These are phyloP conservation scores for Fraxinus cuspidata DNA, from an alignment of 257 asterid species.

Conservation along the genomic window DNA sequence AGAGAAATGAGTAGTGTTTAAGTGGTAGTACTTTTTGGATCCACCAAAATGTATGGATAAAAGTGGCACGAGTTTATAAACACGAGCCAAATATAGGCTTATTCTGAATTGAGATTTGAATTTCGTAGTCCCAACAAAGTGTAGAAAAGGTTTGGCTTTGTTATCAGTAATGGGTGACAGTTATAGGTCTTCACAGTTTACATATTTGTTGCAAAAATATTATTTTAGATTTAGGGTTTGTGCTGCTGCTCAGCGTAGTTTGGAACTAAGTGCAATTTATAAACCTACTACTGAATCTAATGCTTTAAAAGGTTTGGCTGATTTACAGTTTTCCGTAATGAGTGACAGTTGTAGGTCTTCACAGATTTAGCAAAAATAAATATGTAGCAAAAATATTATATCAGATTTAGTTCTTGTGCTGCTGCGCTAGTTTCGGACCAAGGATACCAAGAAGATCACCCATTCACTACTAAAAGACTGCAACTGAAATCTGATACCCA, in stretches of 20 bases:
- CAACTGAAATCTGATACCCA: neutral
- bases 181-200: conserved; percentile 8
- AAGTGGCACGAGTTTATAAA: no score
- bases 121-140: conserved; percentile 11
- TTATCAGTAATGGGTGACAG: conserved; percentile 10
- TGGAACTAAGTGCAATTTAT: neutral
- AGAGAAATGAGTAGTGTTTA: no score
- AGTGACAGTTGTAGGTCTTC: conserved; percentile 2
- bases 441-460: neutral
- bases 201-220: neutral
- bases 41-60: no score
- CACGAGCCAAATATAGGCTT: no score
- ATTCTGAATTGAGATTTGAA: conserved; percentile 19
- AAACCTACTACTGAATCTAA: neutral
- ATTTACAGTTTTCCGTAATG: conserved; percentile 3
- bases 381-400: neutral
- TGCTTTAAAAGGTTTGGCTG: neutral
- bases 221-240: conserved; percentile 12
- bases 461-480: neutral
- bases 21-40: no score
- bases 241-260: conserved; percentile 8
- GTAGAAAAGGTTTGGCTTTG: neutral
- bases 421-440: conserved; percentile 9
- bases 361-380: neutral
- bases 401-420: conserved; percentile 20